Conservation (phyloP, 2,329 filamentous ascomycete species). For the Acrodontium crateriforme region DNA sequence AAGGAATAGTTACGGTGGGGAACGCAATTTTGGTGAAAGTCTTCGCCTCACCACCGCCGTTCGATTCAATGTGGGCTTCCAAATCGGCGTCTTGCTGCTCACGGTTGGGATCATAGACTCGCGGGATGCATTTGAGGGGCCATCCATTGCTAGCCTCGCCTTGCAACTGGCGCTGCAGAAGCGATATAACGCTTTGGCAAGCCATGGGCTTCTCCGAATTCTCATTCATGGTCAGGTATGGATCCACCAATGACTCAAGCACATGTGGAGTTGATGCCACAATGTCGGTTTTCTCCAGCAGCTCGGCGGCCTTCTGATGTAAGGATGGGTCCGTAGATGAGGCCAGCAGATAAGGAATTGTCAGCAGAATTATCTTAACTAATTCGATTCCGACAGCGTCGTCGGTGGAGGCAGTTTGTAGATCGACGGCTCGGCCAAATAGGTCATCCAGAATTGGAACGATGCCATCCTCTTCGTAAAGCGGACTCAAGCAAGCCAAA, state of each 20-base stretch:
- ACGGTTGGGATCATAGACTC: conserved; percentile 34
- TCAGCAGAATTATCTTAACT: conserved; percentile 90
- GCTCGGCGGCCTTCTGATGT: conserved; percentile 57
- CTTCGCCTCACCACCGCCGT: conserved; percentile 44
- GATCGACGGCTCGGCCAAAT: conserved; percentile 79
- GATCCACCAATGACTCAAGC: conserved; percentile 73
- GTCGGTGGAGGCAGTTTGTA: conserved; percentile 85
- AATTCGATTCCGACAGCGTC: conserved; percentile 69
- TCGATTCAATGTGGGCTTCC: conserved; percentile 37
- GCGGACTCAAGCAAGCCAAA: conserved; percentile 68
- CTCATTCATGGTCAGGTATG: conserved; percentile 46
- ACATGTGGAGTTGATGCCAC: conserved; percentile 81
- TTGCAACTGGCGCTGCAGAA: conserved; percentile 78
- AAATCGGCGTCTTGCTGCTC: conserved; percentile 12
- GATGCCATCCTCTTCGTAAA: conserved; percentile 71
- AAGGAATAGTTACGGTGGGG: conserved; percentile 61
- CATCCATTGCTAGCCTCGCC: conserved; percentile 60
- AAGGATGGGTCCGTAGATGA: conserved; percentile 52
- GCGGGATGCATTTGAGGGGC: conserved; percentile 52
- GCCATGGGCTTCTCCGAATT: conserved; percentile 47
- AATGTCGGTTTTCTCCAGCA: conserved; percentile 89
- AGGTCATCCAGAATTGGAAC: conserved; percentile 77
- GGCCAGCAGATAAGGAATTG: conserved; percentile 78
- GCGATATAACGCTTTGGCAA: conserved; percentile 58
- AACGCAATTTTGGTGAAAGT: conserved; percentile 52